These are phyloP conservation scores for Phialemonium atrogriseum DNA, from an alignment of 2,329 filamentous ascomycete species.

Conservation along the genomic window DNA sequence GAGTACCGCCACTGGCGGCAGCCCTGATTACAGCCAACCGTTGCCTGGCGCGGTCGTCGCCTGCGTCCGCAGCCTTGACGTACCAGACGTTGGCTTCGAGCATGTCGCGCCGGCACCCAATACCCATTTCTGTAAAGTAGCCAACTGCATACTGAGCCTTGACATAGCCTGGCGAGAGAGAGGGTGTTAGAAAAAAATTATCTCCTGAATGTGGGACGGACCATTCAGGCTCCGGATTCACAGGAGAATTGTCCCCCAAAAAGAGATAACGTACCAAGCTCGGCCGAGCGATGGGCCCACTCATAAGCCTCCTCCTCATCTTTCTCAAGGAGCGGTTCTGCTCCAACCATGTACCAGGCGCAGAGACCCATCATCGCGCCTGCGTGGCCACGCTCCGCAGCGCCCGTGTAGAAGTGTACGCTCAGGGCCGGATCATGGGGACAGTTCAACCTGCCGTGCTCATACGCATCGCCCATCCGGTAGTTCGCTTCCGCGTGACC, in stretches of 20 bases:
- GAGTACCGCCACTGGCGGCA: conserved; percentile 57
- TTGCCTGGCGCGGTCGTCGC: conserved; percentile 83
- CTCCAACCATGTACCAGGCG: conserved; percentile 97
- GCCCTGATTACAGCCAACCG: conserved; percentile 79
- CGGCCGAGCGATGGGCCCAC: conserved; percentile 83
- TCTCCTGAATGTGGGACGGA: conserved; percentile 4
- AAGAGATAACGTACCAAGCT: conserved; percentile 58
- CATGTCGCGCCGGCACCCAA: conserved; percentile 88
- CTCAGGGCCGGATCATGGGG: conserved; percentile 87
- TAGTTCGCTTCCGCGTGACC: conserved; percentile 81
- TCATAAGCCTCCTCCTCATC: conserved; percentile 95
- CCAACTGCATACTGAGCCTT: conserved; percentile 90
- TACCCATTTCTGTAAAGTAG: conserved; percentile 98
- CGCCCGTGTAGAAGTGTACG: conserved; percentile 94
- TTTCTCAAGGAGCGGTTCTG: conserved; percentile 83
- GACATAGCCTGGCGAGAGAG: conserved; percentile 54
- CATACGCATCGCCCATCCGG: conserved; percentile 91
- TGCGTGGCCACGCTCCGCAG: conserved; percentile 75
- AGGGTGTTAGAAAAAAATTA: background rate
- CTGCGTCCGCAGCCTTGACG: conserved; percentile 85
- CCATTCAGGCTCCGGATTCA: background rate
- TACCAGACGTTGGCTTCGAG: conserved; percentile 98
- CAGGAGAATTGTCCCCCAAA: background rate
- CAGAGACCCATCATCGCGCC: conserved; percentile 97
- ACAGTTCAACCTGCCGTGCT: conserved; percentile 81